Percentiles rank a stretch among this genome's conserved stretches.
Conservation (phyloP, 495 filamentous ascomycete genomes). For the Lophium mytilinum region DNA sequence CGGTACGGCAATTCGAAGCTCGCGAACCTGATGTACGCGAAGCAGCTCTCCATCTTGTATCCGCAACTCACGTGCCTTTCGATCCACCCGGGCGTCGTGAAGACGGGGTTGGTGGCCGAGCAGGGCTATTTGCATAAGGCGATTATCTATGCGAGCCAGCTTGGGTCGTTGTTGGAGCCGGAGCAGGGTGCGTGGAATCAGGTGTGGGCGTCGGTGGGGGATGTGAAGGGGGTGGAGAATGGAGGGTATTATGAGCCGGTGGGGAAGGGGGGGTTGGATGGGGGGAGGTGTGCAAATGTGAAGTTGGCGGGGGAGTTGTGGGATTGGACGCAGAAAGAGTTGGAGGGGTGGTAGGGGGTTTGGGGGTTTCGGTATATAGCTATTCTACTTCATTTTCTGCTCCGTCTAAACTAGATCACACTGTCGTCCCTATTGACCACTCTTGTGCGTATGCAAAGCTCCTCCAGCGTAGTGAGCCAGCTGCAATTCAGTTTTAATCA, state of each 20-base stretch:
- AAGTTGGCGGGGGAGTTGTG: constrained; percentile 2
- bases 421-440: no score
- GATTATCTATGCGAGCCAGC: not conserved
- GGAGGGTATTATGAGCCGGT: constrained; percentile 5
- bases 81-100: not conserved
- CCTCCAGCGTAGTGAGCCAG: no score
- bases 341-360: not conserved
- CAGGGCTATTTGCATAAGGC: not conserved
- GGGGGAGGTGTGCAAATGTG: not conserved
- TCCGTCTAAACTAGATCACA: no score
- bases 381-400: no score
- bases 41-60: constrained; percentile 49
- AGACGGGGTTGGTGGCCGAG: not conserved
- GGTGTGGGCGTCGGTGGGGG: not conserved
- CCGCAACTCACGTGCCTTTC: constrained; percentile 39
- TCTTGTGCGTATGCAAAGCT: no score
- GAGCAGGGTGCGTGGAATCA: constrained; percentile 8
- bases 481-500: no score
- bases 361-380: no score
- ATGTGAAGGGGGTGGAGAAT: not conserved
- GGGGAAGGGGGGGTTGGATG: not conserved
- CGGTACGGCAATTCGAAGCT: constrained; percentile 62
- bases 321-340: constrained; percentile 15
- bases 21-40: constrained; percentile 56
- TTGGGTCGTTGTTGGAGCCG: constrained; percentile 27